These are phyloP conservation scores for Starmerella powellii DNA, from an alignment of 805 yeast species.

Conservation along the genomic window DNA sequence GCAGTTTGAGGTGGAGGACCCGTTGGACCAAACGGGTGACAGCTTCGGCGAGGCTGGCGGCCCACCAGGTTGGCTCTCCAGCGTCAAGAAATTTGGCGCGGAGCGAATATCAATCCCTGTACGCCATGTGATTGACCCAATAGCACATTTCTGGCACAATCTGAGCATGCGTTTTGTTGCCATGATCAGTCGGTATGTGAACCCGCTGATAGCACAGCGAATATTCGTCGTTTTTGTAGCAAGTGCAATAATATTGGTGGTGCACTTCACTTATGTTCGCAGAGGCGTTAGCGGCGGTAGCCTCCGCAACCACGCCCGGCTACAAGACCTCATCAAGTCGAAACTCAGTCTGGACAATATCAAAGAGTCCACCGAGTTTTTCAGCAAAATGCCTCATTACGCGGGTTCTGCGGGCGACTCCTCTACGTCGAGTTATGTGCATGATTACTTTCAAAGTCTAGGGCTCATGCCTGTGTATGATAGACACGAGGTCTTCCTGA, in stretches of 20 bases:
- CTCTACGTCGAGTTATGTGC: slow-evolving; percentile 54
- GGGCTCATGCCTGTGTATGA: slow-evolving; percentile 34
- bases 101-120: slow-evolving; percentile 32
- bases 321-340: slow-evolving; percentile 40
- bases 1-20: slow-evolving; percentile 16
- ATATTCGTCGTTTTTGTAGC: slow-evolving; percentile 59
- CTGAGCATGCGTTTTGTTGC: slow-evolving; percentile 40
- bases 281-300: slow-evolving; percentile 29
- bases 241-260: slow-evolving; percentile 42
- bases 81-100: slow-evolving; percentile 14
- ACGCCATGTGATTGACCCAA: slow-evolving; percentile 37
- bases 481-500: slow-evolving; percentile 41
- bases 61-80: slow-evolving; percentile 7
- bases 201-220: slow-evolving; percentile 72
- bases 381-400: slow-evolving; percentile 71
- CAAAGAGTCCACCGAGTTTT: slow-evolving; percentile 54
- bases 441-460: slow-evolving; percentile 44
- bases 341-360: slow-evolving; percentile 44
- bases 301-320: slow-evolving; percentile 45
- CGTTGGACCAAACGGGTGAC: not conserved
- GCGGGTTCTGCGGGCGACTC: slow-evolving; percentile 83
- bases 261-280: slow-evolving; percentile 35
- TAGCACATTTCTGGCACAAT: slow-evolving; percentile 31
- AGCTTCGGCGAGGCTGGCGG: no score
- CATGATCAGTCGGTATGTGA: slow-evolving; percentile 55